Evolutionary conservation across 2,329 filamentous ascomycete species (phyloP), one percentile per base, ranked within the genome.

Genomic region (Rutstroemia sp.): DNA sequence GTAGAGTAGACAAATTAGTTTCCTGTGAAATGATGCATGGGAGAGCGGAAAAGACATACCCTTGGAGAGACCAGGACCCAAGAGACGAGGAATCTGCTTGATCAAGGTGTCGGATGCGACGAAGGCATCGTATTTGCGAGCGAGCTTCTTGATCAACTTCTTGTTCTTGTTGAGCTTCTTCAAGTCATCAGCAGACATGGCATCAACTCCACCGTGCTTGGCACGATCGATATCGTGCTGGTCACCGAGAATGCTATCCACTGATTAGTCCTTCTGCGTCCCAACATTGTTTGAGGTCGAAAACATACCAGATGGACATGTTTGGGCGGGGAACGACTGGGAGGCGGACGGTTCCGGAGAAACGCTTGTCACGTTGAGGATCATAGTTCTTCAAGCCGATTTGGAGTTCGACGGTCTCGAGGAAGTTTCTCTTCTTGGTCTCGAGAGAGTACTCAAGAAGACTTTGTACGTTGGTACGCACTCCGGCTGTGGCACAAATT

Each of bases 121-220:
- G 81, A 99, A 99, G 70, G 94, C 94, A 78, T 99, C 94, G 87
- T 99, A 97, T 84, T 99, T 99, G 86, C 92, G 91, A 65, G 94
- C 94, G 68, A 99, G 89, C 88, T 99, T 99, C 91, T 99, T 99
- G 87, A 99, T 96, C 73, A 97, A 87, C 88, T 99, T 99, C 89
- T 99, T 97, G 90, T 99, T 99, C 90, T 99, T 99, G 88, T 99
- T 99, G 69, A 99, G 90, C 88, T 99, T 99, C 89, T 99, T 99
- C 80, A 99, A 81, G 79, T 99, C 94, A 72, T 99, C 94, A 67
- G 89, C 79, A 72, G 89, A 95, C 94, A 97, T 97, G 80, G 92
- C 91, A 75, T 99, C 94, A 69, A 97, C 85, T 76, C 91, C 92
- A 73, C 91, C 89, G 84, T 99, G 94, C 87, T 99, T 99, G 74